A percentile compares a stretch with the other conserved stretches of the same genome.
These are phyloP conservation scores for Phytopythium sindhum DNA, from an alignment of 352 stramenopile species.

Conservation along the genomic window DNA sequence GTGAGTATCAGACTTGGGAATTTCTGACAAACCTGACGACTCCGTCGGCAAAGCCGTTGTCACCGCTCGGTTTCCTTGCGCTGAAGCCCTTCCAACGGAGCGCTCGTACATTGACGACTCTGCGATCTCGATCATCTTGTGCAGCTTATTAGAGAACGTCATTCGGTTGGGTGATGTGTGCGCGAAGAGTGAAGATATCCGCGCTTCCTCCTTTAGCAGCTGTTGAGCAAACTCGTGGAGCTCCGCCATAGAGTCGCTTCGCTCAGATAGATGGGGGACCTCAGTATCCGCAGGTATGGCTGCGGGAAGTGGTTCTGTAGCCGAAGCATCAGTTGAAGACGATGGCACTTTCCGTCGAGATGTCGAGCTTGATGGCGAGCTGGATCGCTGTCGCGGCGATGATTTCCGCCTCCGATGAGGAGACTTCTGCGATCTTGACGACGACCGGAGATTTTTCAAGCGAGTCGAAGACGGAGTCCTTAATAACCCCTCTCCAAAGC, in stretches of 20 bases:
- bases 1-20: neutral
- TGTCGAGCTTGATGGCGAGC: slow-evolving; percentile 2
- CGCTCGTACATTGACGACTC: slow-evolving; percentile 65
- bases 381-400: slow-evolving; percentile 9
- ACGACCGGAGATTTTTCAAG: neutral
- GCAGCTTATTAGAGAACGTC: slow-evolving; percentile 71
- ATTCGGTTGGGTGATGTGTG: slow-evolving; percentile 47
- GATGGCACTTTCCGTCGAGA: neutral
- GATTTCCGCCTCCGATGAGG: slow-evolving; percentile 7
- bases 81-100: slow-evolving; percentile 4
- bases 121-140: slow-evolving; percentile 81
- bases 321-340: neutral
- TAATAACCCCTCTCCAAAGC: neutral
- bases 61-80: neutral
- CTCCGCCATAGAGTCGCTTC: slow-evolving; percentile 37
- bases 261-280: neutral
- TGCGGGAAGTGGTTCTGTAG: neutral
- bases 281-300: neutral
- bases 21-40: neutral
- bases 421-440: slow-evolving; percentile 1
- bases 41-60: neutral
- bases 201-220: slow-evolving; percentile 46
- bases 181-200: slow-evolving; percentile 48
- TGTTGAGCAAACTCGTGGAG: slow-evolving; percentile 61
- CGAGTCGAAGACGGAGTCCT: neutral